These are phyloP conservation scores for Ophiostoma sp. DNA, from an alignment of 2,329 filamentous ascomycete genomes.

Conservation along the genomic window DNA sequence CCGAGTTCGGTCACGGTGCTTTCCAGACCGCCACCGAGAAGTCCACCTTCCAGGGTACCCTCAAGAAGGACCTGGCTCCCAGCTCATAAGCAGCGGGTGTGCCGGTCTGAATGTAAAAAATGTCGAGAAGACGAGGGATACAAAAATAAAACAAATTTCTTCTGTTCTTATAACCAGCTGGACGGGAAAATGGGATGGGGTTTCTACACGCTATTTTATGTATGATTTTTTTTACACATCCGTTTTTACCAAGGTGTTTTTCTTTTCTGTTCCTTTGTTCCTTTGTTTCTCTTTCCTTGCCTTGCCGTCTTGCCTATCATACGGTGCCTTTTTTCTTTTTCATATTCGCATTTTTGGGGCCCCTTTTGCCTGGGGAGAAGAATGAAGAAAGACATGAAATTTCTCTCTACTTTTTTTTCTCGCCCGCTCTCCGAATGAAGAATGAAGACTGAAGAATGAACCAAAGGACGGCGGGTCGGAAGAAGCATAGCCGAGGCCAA, in stretches of 20 bases:
- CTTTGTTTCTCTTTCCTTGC: neutral
- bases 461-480: neutral
- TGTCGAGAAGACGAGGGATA: conserved; percentile 17
- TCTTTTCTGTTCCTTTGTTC: conserved; percentile 15
- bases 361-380: neutral
- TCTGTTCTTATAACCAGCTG: conserved; percentile 36
- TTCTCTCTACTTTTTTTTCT: neutral
- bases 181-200: conserved; percentile 19
- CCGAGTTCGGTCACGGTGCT: conserved; percentile 99
- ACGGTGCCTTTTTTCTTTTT: conserved; percentile 6
- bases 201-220: conserved; percentile 20
- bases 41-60: conserved; percentile 92
- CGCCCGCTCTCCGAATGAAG: neutral
- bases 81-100: conserved; percentile 36
- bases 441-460: no score
- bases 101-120: conserved; percentile 17
- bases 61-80: conserved; percentile 88
- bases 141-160: conserved; percentile 23
- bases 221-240: conserved; percentile 19
- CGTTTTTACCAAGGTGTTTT: conserved; percentile 9
- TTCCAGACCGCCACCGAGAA: conserved; percentile 99
- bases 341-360: neutral
- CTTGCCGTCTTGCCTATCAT: neutral
- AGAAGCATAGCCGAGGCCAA: no score
- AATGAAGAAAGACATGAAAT: neutral